Conservation (phyloP, 2,329 filamentous ascomycete species). For the Aspergillus tanneri region DNA sequence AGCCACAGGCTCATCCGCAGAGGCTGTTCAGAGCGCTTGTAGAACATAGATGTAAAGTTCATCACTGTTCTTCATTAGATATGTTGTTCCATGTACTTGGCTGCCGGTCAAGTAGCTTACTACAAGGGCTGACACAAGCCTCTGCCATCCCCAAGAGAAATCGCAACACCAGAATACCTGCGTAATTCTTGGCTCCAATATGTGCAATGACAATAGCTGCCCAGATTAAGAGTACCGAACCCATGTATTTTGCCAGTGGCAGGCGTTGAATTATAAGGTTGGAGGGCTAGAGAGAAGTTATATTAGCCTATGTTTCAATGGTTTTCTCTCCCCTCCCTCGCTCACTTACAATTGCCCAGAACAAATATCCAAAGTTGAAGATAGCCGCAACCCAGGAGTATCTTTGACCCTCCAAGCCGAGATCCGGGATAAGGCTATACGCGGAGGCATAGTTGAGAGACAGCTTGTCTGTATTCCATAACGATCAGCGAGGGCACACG, state of each 20-base stretch:
- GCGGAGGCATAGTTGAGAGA: conserved; percentile 40
- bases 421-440: conserved; percentile 45
- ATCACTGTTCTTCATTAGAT: conserved; percentile 30
- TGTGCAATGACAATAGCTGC: conserved; percentile 40
- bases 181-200: conserved; percentile 41
- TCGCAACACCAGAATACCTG: conserved; percentile 47
- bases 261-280: conserved; percentile 45
- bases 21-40: conserved; percentile 39
- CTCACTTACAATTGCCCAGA: conserved; percentile 13
- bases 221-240: conserved; percentile 45
- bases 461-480: conserved; percentile 25
- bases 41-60: conserved; percentile 40
- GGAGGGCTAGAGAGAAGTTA: conserved; percentile 32
- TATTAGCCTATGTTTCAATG: conserved; percentile 15
- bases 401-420: conserved; percentile 42
- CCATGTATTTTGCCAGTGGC: conserved; percentile 45
- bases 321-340: too few relatives aligned
- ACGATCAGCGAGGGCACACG: neutral
- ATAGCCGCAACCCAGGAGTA: conserved; percentile 49
- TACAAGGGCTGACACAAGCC: conserved; percentile 36
- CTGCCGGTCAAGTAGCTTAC: too few relatives aligned
- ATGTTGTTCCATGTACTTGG: too few relatives aligned
- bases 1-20: conserved; percentile 39
- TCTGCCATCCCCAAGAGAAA: conserved; percentile 49
- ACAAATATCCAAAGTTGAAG: conserved; percentile 47